These are phyloP conservation scores for Eucalyptus microcorys DNA, from an alignment of 345 rosid species.

Conservation along the genomic window DNA sequence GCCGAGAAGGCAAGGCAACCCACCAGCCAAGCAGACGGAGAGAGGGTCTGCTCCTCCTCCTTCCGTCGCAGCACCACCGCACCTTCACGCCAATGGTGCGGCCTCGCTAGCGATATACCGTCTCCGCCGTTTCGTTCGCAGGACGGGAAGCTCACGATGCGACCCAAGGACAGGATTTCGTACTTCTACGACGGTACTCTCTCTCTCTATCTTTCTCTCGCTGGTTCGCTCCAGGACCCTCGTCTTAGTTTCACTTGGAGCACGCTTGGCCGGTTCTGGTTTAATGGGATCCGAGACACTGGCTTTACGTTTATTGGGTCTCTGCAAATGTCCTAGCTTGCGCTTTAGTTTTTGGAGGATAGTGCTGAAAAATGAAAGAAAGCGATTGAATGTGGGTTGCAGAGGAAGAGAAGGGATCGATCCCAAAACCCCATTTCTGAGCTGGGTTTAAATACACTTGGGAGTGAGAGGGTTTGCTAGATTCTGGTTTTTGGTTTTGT, in stretches of 20 bases:
- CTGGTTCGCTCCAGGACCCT: not conserved
- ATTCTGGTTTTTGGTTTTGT: not conserved
- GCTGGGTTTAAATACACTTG: not conserved
- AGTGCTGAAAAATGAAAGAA: not conserved
- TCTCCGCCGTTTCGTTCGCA: not conserved
- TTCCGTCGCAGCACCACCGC: not conserved
- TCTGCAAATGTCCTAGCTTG: not conserved
- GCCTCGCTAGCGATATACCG: not conserved
- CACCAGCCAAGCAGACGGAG: not conserved
- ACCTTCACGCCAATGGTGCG: not conserved
- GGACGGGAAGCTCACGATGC: constrained; percentile 23
- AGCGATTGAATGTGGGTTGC: not conserved
- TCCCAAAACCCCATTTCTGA: not conserved
- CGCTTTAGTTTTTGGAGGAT: not conserved
- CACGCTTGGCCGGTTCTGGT: not conserved
- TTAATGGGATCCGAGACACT: not conserved
- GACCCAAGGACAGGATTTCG: constrained; percentile 77
- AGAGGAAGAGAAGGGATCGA: not conserved
- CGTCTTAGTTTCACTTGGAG: not conserved
- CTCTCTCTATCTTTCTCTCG: not conserved
- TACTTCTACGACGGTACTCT: constrained; percentile 85
- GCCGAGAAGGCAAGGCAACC: not conserved
- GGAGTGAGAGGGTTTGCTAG: not conserved
- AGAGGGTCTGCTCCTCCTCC: not conserved
- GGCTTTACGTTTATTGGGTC: not conserved